Percentiles rank a stretch among this genome's conserved stretches.
Evolutionary conservation across 2,329 filamentous ascomycete genomes (phyloP).

Genomic region (Pseudocercospora pini-densiflorae): DNA sequence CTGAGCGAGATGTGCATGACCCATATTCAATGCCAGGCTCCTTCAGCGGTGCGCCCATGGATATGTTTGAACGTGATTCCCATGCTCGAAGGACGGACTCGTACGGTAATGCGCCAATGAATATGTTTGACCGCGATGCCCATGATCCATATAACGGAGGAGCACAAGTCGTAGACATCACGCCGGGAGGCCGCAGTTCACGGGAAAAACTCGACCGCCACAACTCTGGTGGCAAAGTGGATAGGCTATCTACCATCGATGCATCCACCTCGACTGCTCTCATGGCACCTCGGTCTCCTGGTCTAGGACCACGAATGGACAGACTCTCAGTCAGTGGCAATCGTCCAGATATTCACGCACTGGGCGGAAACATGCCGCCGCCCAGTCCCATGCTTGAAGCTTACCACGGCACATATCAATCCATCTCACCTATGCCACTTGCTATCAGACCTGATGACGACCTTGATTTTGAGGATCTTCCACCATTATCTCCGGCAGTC

Average conservation of each 20-base stretch:
- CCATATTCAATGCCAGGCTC: neutral
- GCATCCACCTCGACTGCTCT: conserved; percentile 28
- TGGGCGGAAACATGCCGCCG: conserved; percentile 59
- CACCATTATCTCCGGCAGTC: conserved; percentile 38
- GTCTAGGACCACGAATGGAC: conserved; percentile 49
- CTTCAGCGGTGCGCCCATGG: neutral
- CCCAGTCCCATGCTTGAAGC: conserved; percentile 87
- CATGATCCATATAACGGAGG: conserved; percentile 3
- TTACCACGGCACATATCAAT: conserved; percentile 92
- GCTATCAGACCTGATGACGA: conserved; percentile 66
- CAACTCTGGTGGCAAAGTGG: conserved; percentile 24
- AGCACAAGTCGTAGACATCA: conserved; percentile 48
- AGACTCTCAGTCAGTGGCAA: conserved; percentile 54
- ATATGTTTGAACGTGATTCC: conserved; percentile 9
- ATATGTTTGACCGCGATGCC: conserved; percentile 29
- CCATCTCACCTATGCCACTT: conserved; percentile 91
- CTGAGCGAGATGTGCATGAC: conserved; percentile 23
- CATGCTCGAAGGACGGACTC: neutral
- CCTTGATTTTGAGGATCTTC: conserved; percentile 58
- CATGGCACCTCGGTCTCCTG: conserved; percentile 37
- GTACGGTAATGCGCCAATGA: conserved; percentile 1
- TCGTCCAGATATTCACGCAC: conserved; percentile 46
- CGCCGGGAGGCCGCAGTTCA: conserved; percentile 36
- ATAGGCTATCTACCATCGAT: conserved; percentile 26
- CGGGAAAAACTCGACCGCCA: conserved; percentile 26